Evolutionary conservation across 805 yeast genomes (phyloP).

Genomic region (Pichia sporocuriosa): DNA sequence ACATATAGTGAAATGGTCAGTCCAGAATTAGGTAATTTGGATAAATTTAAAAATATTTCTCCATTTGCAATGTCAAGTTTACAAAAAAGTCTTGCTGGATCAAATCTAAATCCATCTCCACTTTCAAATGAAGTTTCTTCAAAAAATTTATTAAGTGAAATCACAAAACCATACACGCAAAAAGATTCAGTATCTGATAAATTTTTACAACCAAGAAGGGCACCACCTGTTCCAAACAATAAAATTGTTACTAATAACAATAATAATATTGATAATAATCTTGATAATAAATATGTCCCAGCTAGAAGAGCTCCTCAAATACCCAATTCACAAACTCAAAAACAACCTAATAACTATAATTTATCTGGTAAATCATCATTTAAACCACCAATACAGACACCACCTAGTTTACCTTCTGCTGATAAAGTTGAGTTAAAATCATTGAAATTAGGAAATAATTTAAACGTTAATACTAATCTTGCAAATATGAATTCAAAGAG

Average conservation of each 20-base stretch:
- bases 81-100: neutral
- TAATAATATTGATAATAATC: neutral
- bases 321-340: constrained; percentile 5
- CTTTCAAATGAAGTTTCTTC: neutral
- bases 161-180: constrained; percentile 27
- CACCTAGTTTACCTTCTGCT: neutral
- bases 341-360: neutral
- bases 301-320: constrained; percentile 33
- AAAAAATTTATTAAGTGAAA: constrained; percentile 21
- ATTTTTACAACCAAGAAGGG: constrained; percentile 29
- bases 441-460: constrained; percentile 1
- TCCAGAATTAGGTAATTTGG: constrained; percentile 28
- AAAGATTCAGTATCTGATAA: constrained; percentile 13
- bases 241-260: neutral
- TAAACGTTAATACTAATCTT: constrained; percentile 1
- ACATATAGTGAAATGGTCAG: constrained; percentile 41
- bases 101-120: neutral
- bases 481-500: neutral
- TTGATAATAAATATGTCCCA: constrained; percentile 27
- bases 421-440: neutral
- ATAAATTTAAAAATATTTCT: constrained; percentile 7
- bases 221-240: constrained; percentile 28
- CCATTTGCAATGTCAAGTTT: constrained; percentile 3
- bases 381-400: constrained; percentile 6
- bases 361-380: neutral